These are phyloP conservation scores for Penicillium oxalicum DNA, from an alignment of 2,329 filamentous ascomycete species.

Conservation along the genomic window DNA sequence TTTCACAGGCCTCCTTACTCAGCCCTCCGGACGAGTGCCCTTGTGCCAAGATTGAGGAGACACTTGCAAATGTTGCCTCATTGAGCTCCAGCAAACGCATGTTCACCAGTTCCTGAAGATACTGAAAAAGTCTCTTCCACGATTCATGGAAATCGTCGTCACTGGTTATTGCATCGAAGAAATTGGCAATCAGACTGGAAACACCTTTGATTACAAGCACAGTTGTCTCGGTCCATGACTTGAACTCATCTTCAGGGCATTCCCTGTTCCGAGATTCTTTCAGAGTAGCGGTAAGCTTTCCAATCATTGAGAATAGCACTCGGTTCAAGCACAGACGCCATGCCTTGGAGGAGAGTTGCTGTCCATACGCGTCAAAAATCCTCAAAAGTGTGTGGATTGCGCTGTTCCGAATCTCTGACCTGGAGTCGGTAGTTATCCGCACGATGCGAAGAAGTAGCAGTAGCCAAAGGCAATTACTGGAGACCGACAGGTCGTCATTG, in stretches of 20 bases:
- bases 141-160: slow-evolving; percentile 63
- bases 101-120: slow-evolving; percentile 60
- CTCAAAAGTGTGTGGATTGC: slow-evolving; percentile 85
- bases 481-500: slow-evolving; percentile 53
- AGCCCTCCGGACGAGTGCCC: slow-evolving; percentile 42
- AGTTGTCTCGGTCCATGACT: slow-evolving; percentile 68
- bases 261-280: slow-evolving; percentile 10
- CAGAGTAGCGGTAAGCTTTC: slow-evolving; percentile 55
- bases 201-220: slow-evolving; percentile 68
- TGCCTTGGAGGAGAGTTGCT: slow-evolving; percentile 67
- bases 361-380: slow-evolving; percentile 87
- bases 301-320: slow-evolving; percentile 72
- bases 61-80: slow-evolving; percentile 63
- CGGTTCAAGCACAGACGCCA: slow-evolving; percentile 79
- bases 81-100: slow-evolving; percentile 64
- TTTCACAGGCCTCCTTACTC: slow-evolving; percentile 47
- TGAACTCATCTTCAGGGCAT: slow-evolving; percentile 27
- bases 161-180: slow-evolving; percentile 64
- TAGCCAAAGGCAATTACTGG: slow-evolving; percentile 37
- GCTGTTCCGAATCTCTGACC: slow-evolving; percentile 45
- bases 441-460: slow-evolving; percentile 37
- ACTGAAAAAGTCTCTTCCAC: slow-evolving; percentile 68
- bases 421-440: slow-evolving; percentile 36
- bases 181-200: slow-evolving; percentile 66
- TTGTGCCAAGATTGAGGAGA: slow-evolving; percentile 54